Evolutionary conservation across 768 basidiomycete species (phyloP).

Genomic region (Vishniacozyma victoriae): DNA sequence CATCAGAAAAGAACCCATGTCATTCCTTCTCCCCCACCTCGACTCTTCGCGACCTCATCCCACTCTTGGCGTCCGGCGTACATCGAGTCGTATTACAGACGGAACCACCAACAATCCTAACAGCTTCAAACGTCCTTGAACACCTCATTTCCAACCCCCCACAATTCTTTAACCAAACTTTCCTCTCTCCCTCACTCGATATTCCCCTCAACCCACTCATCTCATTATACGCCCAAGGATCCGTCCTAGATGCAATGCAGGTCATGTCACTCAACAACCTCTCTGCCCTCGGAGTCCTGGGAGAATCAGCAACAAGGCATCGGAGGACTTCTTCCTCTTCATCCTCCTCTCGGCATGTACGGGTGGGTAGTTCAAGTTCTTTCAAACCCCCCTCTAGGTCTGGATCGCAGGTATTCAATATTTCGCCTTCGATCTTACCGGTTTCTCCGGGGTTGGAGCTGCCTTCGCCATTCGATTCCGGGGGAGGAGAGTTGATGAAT

Average conservation of each 20-base stretch:
- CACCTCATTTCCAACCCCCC: slow-evolving; percentile 20
- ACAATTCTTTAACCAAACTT: slow-evolving; percentile 4
- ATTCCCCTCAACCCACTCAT: slow-evolving; percentile 27
- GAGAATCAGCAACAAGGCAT: slow-evolving; percentile 1
- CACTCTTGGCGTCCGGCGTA: slow-evolving; percentile 27
- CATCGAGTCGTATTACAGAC: slow-evolving; percentile 20
- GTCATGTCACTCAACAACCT: slow-evolving; percentile 26
- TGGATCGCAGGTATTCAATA: too few relatives aligned
- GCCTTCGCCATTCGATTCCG: slow-evolving; percentile 5
- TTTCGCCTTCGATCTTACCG: too few relatives aligned
- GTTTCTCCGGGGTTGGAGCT: too few relatives aligned
- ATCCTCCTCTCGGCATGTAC: too few relatives aligned
- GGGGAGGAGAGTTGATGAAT: slow-evolving; percentile 12
- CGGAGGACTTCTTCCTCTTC: slow-evolving; percentile 3
- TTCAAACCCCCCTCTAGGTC: too few relatives aligned
- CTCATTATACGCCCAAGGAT: slow-evolving; percentile 19
- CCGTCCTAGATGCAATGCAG: slow-evolving; percentile 36
- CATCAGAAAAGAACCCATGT: slow-evolving; percentile 34
- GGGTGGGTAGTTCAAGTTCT: too few relatives aligned
- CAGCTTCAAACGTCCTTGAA: slow-evolving; percentile 17
- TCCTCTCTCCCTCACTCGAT: slow-evolving; percentile 5
- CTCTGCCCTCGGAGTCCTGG: slow-evolving; percentile 25
- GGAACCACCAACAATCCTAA: slow-evolving; percentile 12
- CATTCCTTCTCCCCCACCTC: slow-evolving; percentile 12
- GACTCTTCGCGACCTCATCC: slow-evolving; percentile 15